Conservation (phyloP, 2,329 filamentous ascomycete genomes). For the Zalaria obscura region DNA sequence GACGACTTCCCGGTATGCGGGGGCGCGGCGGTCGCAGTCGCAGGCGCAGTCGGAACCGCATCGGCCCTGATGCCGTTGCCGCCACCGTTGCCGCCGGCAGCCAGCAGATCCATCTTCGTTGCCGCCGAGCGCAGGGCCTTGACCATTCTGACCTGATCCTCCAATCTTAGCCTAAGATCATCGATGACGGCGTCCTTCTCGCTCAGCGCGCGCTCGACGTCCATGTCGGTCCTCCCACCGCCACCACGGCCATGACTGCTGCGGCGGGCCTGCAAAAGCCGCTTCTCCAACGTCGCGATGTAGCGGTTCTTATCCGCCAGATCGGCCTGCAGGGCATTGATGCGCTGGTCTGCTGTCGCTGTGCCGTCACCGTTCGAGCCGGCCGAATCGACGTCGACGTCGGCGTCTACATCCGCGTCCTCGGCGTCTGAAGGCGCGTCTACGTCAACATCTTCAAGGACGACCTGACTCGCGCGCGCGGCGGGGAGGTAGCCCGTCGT, state of each 20-base stretch:
- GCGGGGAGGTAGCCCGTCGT: slow-evolving; percentile 15
- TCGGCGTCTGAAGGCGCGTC: slow-evolving; percentile 26
- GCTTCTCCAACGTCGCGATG: slow-evolving; percentile 84
- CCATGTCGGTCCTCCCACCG: slow-evolving; percentile 38
- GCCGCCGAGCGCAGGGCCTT: slow-evolving; percentile 72
- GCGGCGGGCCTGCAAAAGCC: slow-evolving; percentile 75
- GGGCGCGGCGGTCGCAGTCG: too few species aligned
- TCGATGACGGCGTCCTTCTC: slow-evolving; percentile 91
- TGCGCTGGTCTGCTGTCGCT: slow-evolving; percentile 71
- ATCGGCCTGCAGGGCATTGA: slow-evolving; percentile 85
- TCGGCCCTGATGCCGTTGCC: too few species aligned
- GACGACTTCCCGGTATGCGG: too few species aligned
- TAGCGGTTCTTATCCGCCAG: slow-evolving; percentile 95
- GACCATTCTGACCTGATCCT: slow-evolving; percentile 93
- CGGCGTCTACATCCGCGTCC: slow-evolving; percentile 40
- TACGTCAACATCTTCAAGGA: not conserved
- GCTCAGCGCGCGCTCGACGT: slow-evolving; percentile 33
- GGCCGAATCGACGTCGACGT: slow-evolving; percentile 16
- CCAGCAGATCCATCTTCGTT: slow-evolving; percentile 60
- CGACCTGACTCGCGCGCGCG: slow-evolving; percentile 14
- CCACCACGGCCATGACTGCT: slow-evolving; percentile 83
- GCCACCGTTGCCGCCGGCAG: slow-evolving; percentile 1
- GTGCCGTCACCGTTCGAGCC: slow-evolving; percentile 79
- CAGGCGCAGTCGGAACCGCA: too few species aligned
- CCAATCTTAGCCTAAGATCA: slow-evolving; percentile 73